Evolutionary conservation across 805 yeast species (phyloP), one percentile per base, ranked within the genome.

Genomic region (Kodamaea laetipori): DNA sequence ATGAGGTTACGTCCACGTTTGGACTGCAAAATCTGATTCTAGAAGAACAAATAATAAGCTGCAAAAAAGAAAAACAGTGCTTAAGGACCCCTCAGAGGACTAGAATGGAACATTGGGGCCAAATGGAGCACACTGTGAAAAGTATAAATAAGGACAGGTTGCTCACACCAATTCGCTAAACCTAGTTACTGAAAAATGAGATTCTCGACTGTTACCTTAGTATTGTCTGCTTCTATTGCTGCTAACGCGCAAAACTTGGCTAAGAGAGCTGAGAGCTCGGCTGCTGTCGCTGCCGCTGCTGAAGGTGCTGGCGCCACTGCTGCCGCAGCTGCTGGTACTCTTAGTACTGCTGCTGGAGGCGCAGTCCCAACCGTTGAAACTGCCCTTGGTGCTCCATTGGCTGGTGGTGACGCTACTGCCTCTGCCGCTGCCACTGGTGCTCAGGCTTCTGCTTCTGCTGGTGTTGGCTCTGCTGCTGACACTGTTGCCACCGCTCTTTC

Each of bases 271-370:
- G 41, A 38, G 64, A 4, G 66, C 64, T 41, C 56, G 21, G 50
- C 54, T 53, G 36, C 60, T 61, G 16, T 53, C 45, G 57, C 43
- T 51, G 59, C 32, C 43, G 54, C 41, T 53, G 50, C 27, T 23
- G 40, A 16, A 44, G 53, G 39, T 47, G 58, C 40, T 48, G 54
- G 18, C 23, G 41, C 33, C 27, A 9, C 30, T 10, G 38, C 25
- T 12, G 36, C 44, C 12, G 27, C 32, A 17, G 35, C 38, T 12
- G 38, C 44, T 15, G 49, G 28, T 10, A n/a, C 47, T 15, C 37
- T 41, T 24, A 39, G 31, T 13, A 11, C 35, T 32, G 41, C 34
- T 38, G 37, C 38, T 13, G 37, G 48, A 6, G 31, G 41, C 28
- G 42, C 32, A 23, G 34, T 37, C 34, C 30, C 27, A 23, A 10